A percentile compares a stretch with the other conserved stretches of the same genome.
phyloP scores from a whole-genome alignment of 2,329 filamentous ascomycete species.

The Neonectria punicea region DNA sequence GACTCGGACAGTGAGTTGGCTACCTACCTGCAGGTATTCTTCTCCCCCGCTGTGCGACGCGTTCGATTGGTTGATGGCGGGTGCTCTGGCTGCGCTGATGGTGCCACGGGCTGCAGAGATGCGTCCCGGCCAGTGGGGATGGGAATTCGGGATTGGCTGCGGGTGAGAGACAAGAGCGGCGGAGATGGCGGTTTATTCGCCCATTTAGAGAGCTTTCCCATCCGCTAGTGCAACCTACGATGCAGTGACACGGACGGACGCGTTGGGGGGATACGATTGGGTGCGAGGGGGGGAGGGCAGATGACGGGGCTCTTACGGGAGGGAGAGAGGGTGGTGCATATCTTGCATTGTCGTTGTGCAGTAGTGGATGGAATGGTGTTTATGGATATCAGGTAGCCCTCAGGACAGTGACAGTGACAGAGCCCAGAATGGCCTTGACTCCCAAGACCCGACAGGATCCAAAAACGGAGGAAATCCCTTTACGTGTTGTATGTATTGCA shows the following conservation, averaged over 20 bases:
- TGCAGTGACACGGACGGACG: slow-evolving; percentile 26
- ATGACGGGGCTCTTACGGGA: neutral
- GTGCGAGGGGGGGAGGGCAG: slow-evolving; percentile 2
- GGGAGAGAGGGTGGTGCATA: neutral
- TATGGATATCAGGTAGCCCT: no score
- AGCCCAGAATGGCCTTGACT: no score
- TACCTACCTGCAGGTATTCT: neutral
- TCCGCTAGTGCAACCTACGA: neutral
- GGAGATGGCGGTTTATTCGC: neutral
- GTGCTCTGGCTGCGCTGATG: slow-evolving; percentile 7
- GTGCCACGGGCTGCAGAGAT: slow-evolving; percentile 12
- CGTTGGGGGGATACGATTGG: slow-evolving; percentile 26
- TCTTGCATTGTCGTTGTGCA: neutral
- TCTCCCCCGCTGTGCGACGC: slow-evolving; percentile 28
- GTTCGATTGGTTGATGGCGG: slow-evolving; percentile 34
- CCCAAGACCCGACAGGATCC: neutral
- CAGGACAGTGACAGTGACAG: neutral
- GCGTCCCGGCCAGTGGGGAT: neutral
- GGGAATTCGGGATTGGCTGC: slow-evolving; percentile 1
- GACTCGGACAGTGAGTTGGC: neutral
- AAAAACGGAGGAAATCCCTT: no score
- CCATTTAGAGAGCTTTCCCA: slow-evolving; percentile 9
- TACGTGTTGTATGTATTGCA: no score
- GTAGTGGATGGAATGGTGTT: neutral
- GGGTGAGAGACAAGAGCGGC: neutral